Conservation (phyloP, 2,329 filamentous ascomycete species). For the Trichoderma hamatum region DNA sequence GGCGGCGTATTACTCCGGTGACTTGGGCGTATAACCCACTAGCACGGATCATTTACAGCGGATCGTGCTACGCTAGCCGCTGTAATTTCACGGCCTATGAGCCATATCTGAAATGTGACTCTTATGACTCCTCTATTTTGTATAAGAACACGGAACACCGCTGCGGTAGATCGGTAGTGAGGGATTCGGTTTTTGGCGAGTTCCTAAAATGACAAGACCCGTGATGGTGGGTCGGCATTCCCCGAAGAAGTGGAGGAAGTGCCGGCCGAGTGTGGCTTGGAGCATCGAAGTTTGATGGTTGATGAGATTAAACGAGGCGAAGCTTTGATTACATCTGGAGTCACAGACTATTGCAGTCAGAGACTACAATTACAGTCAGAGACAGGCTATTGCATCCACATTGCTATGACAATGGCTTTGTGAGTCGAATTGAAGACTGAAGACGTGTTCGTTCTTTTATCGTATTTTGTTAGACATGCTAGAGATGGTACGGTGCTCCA, state of each 20-base stretch:
- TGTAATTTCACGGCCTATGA: background rate
- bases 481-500: no score
- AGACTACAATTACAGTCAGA: background rate
- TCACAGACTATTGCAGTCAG: background rate
- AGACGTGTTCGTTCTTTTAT: no score
- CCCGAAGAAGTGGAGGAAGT: background rate
- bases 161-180: background rate
- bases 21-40: background rate
- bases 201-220: background rate
- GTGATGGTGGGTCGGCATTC: background rate
- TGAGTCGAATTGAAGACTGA: background rate
- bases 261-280: conserved; percentile 2
- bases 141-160: background rate
- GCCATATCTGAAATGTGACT: background rate
- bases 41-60: background rate
- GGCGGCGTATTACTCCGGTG: background rate
- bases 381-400: background rate
- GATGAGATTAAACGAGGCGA: background rate
- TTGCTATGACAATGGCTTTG: background rate
- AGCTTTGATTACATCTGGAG: background rate
- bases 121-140: background rate
- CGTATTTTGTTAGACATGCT: no score
- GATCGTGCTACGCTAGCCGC: background rate
- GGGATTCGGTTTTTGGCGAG: background rate
- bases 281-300: background rate